Evolutionary conservation across 2,329 filamentous ascomycete species (phyloP).

Genomic region (Pseudogymnoascus sp.): DNA sequence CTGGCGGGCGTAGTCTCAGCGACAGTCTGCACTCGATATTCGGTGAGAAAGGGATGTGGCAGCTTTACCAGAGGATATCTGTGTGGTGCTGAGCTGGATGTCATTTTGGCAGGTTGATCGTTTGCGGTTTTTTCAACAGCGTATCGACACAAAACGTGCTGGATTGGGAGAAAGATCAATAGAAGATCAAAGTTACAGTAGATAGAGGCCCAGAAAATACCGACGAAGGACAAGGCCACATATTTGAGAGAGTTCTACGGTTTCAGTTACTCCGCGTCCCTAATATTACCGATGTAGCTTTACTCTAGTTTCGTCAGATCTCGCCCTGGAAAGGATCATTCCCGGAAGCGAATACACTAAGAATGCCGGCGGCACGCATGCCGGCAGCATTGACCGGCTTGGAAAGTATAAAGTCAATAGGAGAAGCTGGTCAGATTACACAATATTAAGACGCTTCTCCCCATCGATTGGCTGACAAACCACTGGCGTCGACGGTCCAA

Average conservation of each 20-base stretch:
- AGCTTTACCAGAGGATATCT: conserved; percentile 19
- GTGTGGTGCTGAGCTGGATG: conserved; percentile 11
- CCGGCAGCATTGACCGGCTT: neutral
- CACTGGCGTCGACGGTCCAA: neutral
- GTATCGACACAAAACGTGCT: neutral
- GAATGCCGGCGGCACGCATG: neutral
- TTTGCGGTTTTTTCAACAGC: conserved; percentile 1
- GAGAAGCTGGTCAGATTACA: conserved; percentile 1
- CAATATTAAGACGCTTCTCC: neutral
- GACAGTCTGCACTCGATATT: conserved; percentile 18
- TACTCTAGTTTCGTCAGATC: neutral
- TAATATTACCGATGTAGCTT: neutral
- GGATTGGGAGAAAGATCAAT: neutral
- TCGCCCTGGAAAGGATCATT: neutral
- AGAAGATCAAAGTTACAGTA: neutral
- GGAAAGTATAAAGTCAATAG: conserved; percentile 8
- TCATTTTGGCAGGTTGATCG: conserved; percentile 1
- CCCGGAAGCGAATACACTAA: neutral
- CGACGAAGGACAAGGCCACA: neutral
- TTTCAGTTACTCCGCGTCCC: neutral
- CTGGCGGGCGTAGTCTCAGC: conserved; percentile 13
- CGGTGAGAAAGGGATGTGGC: conserved; percentile 19
- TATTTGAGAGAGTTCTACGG: neutral
- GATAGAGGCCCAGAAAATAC: neutral
- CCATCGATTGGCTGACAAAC: neutral